A percentile compares a stretch with the other conserved stretches of the same genome.
Conservation (phyloP, 768 basidiomycete species). For the Gyrodon lividus region DNA sequence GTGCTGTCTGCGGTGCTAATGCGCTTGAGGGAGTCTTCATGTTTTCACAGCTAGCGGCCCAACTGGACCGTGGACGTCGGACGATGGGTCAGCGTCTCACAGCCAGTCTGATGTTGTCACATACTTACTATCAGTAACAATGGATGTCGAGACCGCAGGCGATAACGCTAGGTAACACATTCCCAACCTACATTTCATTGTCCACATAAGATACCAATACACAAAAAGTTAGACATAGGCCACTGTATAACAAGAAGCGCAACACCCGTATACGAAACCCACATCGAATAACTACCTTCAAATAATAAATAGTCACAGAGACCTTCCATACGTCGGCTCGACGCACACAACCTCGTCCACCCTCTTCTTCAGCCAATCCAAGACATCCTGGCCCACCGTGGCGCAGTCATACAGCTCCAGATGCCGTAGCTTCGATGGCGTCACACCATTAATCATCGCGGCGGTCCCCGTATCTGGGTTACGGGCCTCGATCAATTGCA, state of each 20-base stretch:
- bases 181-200: background rate
- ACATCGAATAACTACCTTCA: background rate
- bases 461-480: slow-evolving; percentile 52
- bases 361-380: slow-evolving; percentile 62
- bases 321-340: slow-evolving; percentile 54
- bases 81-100: too few species aligned
- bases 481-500: slow-evolving; percentile 68
- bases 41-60: too few species aligned
- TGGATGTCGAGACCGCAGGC: background rate
- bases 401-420: slow-evolving; percentile 70
- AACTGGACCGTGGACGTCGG: too few species aligned
- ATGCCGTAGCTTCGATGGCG: slow-evolving; percentile 50
- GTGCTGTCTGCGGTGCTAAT: slow-evolving; percentile 8
- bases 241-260: background rate
- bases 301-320: slow-evolving; percentile 12
- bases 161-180: background rate
- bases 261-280: background rate
- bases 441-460: slow-evolving; percentile 42
- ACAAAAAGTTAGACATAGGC: slow-evolving; percentile 10
- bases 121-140: background rate
- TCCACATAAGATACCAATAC: slow-evolving; percentile 21
- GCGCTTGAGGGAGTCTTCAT: too few species aligned
- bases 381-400: slow-evolving; percentile 63
- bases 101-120: too few species aligned
- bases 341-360: slow-evolving; percentile 62